These are phyloP conservation scores for Calonectria naviculata DNA, from an alignment of 2,329 filamentous ascomycete species.

Conservation along the genomic window DNA sequence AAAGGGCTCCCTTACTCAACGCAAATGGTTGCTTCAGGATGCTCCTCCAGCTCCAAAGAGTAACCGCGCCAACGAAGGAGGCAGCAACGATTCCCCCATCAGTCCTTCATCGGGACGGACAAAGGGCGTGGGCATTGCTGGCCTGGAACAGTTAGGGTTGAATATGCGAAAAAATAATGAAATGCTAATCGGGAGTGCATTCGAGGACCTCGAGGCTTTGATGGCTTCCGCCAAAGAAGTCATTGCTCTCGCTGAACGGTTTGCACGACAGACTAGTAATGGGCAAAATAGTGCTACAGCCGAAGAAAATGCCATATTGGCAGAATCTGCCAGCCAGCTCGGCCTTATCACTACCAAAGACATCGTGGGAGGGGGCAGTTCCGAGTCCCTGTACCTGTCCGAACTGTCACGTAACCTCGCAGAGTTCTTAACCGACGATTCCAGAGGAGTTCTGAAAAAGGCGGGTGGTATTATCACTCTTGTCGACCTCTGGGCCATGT, in stretches of 20 bases:
- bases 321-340: constrained; percentile 81
- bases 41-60: constrained; percentile 87
- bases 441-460: constrained; percentile 78
- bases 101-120: constrained; percentile 46
- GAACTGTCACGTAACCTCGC: constrained; percentile 87
- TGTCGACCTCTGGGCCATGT: constrained; percentile 93
- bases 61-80: constrained; percentile 51
- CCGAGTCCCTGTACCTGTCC: constrained; percentile 89
- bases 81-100: constrained; percentile 38
- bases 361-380: constrained; percentile 81
- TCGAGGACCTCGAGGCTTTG: constrained; percentile 94
- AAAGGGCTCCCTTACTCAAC: constrained; percentile 87
- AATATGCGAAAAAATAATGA: constrained; percentile 94
- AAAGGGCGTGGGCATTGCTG: constrained; percentile 88
- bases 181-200: constrained; percentile 89
- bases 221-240: constrained; percentile 99
- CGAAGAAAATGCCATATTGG: constrained; percentile 80
- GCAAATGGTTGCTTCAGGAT: constrained; percentile 93
- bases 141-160: constrained; percentile 85
- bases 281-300: constrained; percentile 69
- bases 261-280: constrained; percentile 75
- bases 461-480: constrained; percentile 90
- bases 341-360: constrained; percentile 95
- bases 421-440: constrained; percentile 89
- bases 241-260: constrained; percentile 89